Conservation (phyloP, 116 monocot species). For the Trichopus zeylanicus region DNA sequence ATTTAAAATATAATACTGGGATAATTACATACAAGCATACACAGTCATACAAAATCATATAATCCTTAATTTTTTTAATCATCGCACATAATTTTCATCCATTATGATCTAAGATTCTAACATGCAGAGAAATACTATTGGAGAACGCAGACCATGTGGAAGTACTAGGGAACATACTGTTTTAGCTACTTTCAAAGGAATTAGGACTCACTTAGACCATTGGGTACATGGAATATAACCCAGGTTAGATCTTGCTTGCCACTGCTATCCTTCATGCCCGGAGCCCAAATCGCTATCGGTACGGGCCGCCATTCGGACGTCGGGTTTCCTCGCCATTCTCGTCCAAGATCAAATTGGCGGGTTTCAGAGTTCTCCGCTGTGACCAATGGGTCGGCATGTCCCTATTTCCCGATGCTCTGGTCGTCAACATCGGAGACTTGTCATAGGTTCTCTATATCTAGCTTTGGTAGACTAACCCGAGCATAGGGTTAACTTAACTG, state of each 20-base stretch:
- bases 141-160: conserved; percentile 17
- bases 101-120: not conserved
- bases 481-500: not conserved
- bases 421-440: conserved; percentile 20
- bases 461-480: no score
- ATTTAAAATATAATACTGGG: no score
- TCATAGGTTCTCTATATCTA: conserved; percentile 10
- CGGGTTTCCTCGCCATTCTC: conserved; percentile 7
- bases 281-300: conserved; percentile 4
- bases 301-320: conserved; percentile 7
- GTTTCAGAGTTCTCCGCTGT: not conserved
- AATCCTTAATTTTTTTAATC: no score
- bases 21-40: no score
- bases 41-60: no score
- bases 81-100: not conserved
- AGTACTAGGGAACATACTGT: conserved; percentile 15
- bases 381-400: conserved; percentile 7
- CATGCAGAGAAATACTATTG: conserved; percentile 19
- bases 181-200: conserved; percentile 19
- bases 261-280: conserved; percentile 33
- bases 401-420: conserved; percentile 12
- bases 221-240: conserved; percentile 17
- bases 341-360: conserved; percentile 6
- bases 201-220: conserved; percentile 12
- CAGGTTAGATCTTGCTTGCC: conserved; percentile 16